phyloP scores from a whole-genome alignment of 106 monocot species.

The Gastrodia elata region DNA sequence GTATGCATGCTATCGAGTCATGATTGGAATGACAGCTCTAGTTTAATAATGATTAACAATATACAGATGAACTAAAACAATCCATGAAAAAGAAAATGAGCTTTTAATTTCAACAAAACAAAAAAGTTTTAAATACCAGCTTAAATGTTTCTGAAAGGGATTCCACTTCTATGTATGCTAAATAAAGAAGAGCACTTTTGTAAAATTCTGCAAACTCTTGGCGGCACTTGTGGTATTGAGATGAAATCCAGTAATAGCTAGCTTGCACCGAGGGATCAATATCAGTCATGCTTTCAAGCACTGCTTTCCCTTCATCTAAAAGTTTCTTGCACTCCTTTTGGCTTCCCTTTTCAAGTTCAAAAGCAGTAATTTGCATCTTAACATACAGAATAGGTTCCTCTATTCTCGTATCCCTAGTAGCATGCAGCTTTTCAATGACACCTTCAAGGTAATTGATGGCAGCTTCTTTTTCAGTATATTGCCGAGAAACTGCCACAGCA shows the following conservation, averaged over 20 bases:
- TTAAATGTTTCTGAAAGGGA: constrained; percentile 88
- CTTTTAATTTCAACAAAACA: background rate
- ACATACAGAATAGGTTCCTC: constrained; percentile 87
- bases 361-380: constrained; percentile 89
- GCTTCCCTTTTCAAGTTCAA: constrained; percentile 67
- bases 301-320: constrained; percentile 77
- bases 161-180: constrained; percentile 93
- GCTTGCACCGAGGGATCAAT: constrained; percentile 96
- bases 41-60: background rate
- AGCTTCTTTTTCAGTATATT: constrained; percentile 84
- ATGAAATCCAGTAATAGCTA: constrained; percentile 87
- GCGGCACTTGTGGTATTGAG: constrained; percentile 71
- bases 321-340: constrained; percentile 88
- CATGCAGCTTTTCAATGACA: constrained; percentile 67
- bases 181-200: constrained; percentile 84
- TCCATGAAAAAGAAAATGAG: background rate
- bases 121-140: constrained; percentile 43
- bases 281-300: constrained; percentile 84
- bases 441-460: constrained; percentile 86
- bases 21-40: background rate
- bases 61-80: background rate
- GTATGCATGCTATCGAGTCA: background rate
- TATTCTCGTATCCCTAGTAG: constrained; percentile 50
- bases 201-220: constrained; percentile 99
- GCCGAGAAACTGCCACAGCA: constrained; percentile 72